Base-by-base conservation (phyloP, 495 filamentous ascomycete species). In the Articulospora tetracladia region DNA sequence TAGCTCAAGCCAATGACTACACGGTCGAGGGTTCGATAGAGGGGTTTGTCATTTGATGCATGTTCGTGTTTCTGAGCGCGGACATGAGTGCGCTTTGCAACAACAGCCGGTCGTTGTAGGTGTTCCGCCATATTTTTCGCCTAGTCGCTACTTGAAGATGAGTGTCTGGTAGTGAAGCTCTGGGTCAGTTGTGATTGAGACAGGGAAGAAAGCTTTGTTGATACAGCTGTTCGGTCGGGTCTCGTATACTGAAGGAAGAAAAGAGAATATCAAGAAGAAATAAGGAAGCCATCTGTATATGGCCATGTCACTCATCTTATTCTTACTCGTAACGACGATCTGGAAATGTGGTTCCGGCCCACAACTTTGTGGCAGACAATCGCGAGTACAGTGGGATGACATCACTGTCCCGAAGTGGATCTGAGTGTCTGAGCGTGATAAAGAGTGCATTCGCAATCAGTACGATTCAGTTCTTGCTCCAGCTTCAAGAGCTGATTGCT, bases 1-100 rank as follows among this genome's bases (percentile, higher is more conserved):
- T 44, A 59, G 13, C 57, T 28, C 1, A 59, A 26, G 12, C 57
- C 57, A 17, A 39, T 26, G 6, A 59, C 19, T 17, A 41, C 13
- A 25, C 20, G 3, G 48, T 53, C 57, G 20, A 53, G 12, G 49
- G 26, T 36, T 24, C 23, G n/a, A n/a, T 44, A 44, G 8, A 48
- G 27, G 24, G 30, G 25, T 12, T 17, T 6, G 17, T 30, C 41
- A 11, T 27, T 15, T 3, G 12, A 17, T 8, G 11, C 11, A 11
- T 28, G 26, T 17, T 24, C 19, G 27, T 58, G 56, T 36, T 58
- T 58, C 30, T 52, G 56, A 11, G n/a, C 24, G 1, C 56, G 56
- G 19, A 58, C 27, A 23, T 58, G 23, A 3, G 44, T 58, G 7
- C 47, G 56, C 28, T 58, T 58, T 7, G 24, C 23, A 20, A 58